Percentiles rank a stretch among this genome's conserved stretches.
Evolutionary conservation across 805 yeast species (phyloP).

Genomic region (Suhomyces kilbournensis): DNA sequence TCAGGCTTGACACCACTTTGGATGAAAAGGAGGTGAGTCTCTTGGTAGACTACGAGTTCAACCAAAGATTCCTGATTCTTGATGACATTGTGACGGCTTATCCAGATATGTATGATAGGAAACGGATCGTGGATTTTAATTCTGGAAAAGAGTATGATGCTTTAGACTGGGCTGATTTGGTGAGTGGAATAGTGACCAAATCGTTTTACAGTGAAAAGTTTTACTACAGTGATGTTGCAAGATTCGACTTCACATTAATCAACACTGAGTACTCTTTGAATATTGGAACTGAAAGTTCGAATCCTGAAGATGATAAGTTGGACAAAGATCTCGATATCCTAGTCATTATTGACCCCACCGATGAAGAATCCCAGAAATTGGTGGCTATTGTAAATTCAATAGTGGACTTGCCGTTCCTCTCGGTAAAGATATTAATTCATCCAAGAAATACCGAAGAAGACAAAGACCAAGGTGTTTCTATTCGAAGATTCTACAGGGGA

Average conservation of each 20-base stretch:
- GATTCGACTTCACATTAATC: conserved; percentile 44
- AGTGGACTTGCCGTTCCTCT: conserved; percentile 46
- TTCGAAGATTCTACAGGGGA: conserved; percentile 59
- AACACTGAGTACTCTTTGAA: conserved; percentile 26
- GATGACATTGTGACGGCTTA: conserved; percentile 27
- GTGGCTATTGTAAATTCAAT: conserved; percentile 45
- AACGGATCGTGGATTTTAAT: conserved; percentile 14
- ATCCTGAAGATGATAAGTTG: background rate
- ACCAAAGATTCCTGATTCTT: conserved; percentile 39
- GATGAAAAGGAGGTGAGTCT: conserved; percentile 28
- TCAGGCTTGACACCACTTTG: conserved; percentile 27
- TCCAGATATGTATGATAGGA: conserved; percentile 21
- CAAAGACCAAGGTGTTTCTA: conserved; percentile 24
- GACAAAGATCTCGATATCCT: conserved; percentile 51
- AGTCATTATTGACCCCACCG: conserved; percentile 68
- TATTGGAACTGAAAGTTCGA: conserved; percentile 14
- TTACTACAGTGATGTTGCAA: conserved; percentile 40
- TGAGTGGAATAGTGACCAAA: conserved; percentile 42
- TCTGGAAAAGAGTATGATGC: conserved; percentile 17
- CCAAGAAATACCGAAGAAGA: conserved; percentile 48
- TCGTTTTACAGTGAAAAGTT: conserved; percentile 45
- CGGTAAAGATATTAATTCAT: conserved; percentile 51
- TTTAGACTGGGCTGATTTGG: conserved; percentile 48
- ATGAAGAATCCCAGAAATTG: conserved; percentile 64
- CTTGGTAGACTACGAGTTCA: conserved; percentile 46